Evolutionary conservation across 169 alveolate species (phyloP), one percentile per base, ranked within the genome.

Genomic region (Plasmodium coatneyi): DNA sequence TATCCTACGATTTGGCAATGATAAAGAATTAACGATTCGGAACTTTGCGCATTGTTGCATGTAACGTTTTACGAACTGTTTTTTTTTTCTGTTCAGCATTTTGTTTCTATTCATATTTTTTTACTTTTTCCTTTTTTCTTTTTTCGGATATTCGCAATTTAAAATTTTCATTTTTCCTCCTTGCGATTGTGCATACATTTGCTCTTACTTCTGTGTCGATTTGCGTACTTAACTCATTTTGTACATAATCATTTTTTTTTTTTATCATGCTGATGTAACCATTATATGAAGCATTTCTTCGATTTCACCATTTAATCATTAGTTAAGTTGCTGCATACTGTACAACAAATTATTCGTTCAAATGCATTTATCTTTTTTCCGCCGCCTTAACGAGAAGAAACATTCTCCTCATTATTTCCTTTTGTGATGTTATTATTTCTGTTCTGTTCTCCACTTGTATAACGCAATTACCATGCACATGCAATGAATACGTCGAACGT

Each of bases 401-500:
- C 19, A 66, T 66, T 25, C 36, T 60, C n/a, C 36, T 7, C 76
- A 66, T 66, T 66, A 16, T 66, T 66, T 66, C 36, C 30, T 66
- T 66, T 28, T 25, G 41, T 66, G 76, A 66, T 66, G 76, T 66
- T 66, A 66, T 28, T 14, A 49, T 49, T 12, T 16, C 41, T 16
- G 76, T 66, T 66, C 5, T 66, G 41, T 66, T 66, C 76, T 66
- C 36, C 32, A 19, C 74, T 1, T 66, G 5, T 66, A 66, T 66
- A 66, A 22, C 7, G n/a, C n/a, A 1, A 66, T 28, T 19, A 19
- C 30, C 19, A 22, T 66, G 76, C 9, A 28, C 22, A 66, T 28
- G 76, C 76, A 66, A 66, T 66, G 76, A 66, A 66, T 66, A 66
- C 36, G 36, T 25, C 76, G 36, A 66, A 66, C 76, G 41, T 66